phyloP scores from a whole-genome alignment of 2,329 filamentous ascomycete species.

The Phaeomoniella chlamydospora region DNA sequence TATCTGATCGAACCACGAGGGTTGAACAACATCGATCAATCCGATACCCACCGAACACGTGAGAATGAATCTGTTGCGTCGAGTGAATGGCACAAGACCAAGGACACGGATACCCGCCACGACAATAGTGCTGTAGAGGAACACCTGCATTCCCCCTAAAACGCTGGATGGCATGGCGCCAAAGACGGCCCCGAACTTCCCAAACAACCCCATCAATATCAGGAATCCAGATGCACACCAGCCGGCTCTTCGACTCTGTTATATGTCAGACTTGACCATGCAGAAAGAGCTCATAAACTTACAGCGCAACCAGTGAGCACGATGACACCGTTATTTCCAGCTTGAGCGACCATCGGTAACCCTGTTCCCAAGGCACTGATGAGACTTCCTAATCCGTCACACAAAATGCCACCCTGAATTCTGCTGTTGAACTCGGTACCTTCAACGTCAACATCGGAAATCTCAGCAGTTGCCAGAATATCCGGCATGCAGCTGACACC shows the following conservation, averaged over 20 bases:
- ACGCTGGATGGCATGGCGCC: conserved; percentile 68
- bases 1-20: conserved; percentile 53
- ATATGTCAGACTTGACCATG: conserved; percentile 3
- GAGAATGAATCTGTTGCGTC: conserved; percentile 68
- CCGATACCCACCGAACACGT: conserved; percentile 61
- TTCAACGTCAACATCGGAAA: conserved; percentile 60
- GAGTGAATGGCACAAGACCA: conserved; percentile 57
- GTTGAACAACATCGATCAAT: conserved; percentile 53
- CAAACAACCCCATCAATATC: conserved; percentile 66
- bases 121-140: conserved; percentile 63
- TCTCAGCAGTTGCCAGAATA: conserved; percentile 69
- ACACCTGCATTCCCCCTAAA: conserved; percentile 65
- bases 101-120: conserved; percentile 69
- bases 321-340: conserved; percentile 77
- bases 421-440: conserved; percentile 59
- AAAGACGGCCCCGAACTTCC: conserved; percentile 68
- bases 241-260: conserved; percentile 58
- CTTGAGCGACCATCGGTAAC: conserved; percentile 68
- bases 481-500: conserved; percentile 71
- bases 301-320: conserved; percentile 62
- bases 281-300: conserved; percentile 5
- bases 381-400: conserved; percentile 63
- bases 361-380: conserved; percentile 65
- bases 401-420: conserved; percentile 65
- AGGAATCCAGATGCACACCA: conserved; percentile 67